Conservation (phyloP, 331 rosid genomes). For the Malus hybrid region DNA sequence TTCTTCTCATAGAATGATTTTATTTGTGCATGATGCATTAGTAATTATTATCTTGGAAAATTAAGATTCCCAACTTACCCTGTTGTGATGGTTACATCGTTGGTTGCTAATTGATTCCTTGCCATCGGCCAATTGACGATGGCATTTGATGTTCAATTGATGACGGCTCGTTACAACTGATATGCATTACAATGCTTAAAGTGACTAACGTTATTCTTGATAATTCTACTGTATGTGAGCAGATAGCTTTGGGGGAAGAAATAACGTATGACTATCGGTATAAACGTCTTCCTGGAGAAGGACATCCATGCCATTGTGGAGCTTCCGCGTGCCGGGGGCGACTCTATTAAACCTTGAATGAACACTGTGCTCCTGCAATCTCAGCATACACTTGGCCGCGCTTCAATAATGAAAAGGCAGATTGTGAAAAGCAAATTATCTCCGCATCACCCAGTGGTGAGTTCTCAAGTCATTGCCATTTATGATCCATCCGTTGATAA, state of each 20-base stretch:
- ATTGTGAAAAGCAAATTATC: not conserved
- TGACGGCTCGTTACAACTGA: not conserved
- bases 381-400: not conserved
- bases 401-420: not conserved
- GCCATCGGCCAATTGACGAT: not conserved
- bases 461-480: slow-evolving; percentile 3
- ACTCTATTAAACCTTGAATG: slow-evolving; percentile 27
- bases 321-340: slow-evolving; percentile 61
- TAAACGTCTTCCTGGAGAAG: slow-evolving; percentile 51
- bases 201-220: not conserved
- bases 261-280: slow-evolving; percentile 60
- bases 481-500: not conserved
- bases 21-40: slow-evolving; percentile 1
- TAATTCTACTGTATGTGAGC: slow-evolving; percentile 20
- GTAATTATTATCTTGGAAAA: not conserved
- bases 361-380: not conserved
- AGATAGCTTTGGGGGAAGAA: slow-evolving; percentile 90
- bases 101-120: not conserved
- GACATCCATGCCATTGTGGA: slow-evolving; percentile 62
- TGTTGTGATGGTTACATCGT: not conserved
- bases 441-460: not conserved
- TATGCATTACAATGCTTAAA: not conserved
- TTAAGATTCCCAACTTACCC: not conserved
- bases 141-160: not conserved
- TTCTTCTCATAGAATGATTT: not conserved